Percentiles rank a stretch among this genome's conserved stretches.
These are phyloP conservation scores for Suillus cothurnatus DNA, from an alignment of 768 basidiomycete species.

Conservation along the genomic window DNA sequence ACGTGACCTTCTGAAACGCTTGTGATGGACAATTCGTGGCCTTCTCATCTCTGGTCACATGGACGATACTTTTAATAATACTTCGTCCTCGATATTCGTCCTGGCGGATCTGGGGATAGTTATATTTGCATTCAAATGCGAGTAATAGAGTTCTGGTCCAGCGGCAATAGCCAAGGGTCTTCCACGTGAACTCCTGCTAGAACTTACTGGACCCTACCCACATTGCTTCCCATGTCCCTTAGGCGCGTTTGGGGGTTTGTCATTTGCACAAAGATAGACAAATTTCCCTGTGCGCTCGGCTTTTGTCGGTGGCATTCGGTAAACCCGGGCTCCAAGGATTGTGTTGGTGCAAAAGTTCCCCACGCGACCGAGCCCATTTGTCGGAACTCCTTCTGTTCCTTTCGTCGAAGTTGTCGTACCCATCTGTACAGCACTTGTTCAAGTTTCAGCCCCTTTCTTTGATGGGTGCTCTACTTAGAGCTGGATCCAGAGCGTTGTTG, in stretches of 20 bases:
- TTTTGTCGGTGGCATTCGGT: conserved; percentile 5
- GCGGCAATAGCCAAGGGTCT: conserved; percentile 18
- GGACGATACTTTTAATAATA: conserved; percentile 5
- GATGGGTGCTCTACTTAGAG: not conserved
- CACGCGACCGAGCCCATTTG: not conserved
- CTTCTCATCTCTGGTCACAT: conserved; percentile 11
- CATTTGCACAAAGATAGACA: not conserved
- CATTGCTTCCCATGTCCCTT: conserved; percentile 5
- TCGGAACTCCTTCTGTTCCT: conserved; percentile 8
- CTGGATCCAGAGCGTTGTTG: not conserved
- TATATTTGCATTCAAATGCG: conserved; percentile 19
- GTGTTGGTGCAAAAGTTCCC: not conserved
- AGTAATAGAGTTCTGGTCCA: conserved; percentile 19
- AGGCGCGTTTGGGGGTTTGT: not conserved
- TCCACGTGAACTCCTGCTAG: conserved; percentile 18
- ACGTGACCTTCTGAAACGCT: not conserved
- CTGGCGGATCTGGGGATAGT: conserved; percentile 5
- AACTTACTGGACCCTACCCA: not conserved
- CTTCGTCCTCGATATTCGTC: not conserved
- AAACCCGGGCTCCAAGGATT: not conserved
- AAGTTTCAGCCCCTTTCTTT: not conserved
- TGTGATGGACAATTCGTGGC: not conserved
- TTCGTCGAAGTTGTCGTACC: not conserved
- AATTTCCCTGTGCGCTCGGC: conserved; percentile 3
- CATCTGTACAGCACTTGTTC: not conserved